These are phyloP conservation scores for Scutellaria galericulata DNA, from an alignment of 257 asterid species.

Conservation along the genomic window DNA sequence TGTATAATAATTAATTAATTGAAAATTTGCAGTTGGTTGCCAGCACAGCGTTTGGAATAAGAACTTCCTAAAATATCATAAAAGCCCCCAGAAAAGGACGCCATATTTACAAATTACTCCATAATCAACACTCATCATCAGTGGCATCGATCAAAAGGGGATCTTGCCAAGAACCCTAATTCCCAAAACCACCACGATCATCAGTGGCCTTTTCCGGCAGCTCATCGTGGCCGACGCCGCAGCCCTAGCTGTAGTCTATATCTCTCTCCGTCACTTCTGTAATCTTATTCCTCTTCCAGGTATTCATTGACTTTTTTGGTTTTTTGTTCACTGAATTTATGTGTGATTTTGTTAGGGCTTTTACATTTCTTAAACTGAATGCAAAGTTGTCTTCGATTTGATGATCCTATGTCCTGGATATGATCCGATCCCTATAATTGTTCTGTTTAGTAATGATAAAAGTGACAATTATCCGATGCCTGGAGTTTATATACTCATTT, in stretches of 20 bases:
- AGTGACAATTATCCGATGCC: not conserved
- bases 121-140: conserved; percentile 19
- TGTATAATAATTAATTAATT: too few species aligned
- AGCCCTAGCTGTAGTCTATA: not conserved
- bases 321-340: not conserved
- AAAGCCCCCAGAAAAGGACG: conserved; percentile 4
- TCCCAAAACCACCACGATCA: conserved; percentile 9
- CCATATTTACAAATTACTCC: conserved; percentile 1
- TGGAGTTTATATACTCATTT: too few species aligned
- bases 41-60: not conserved
- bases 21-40: too few species aligned
- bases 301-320: conserved; percentile 1
- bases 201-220: conserved; percentile 17
- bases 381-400: conserved; percentile 5
- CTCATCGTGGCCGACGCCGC: conserved; percentile 24
- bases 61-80: not conserved
- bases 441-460: not conserved
- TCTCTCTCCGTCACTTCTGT: not conserved
- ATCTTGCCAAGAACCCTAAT: conserved; percentile 26
- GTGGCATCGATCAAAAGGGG: conserved; percentile 33
- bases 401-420: conserved; percentile 8
- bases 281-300: not conserved
- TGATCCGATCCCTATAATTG: not conserved
- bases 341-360: not conserved
- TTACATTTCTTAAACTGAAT: conserved; percentile 4